Base-by-base conservation (phyloP, 2,329 filamentous ascomycete species). In the Aschersonia sp. region DNA sequence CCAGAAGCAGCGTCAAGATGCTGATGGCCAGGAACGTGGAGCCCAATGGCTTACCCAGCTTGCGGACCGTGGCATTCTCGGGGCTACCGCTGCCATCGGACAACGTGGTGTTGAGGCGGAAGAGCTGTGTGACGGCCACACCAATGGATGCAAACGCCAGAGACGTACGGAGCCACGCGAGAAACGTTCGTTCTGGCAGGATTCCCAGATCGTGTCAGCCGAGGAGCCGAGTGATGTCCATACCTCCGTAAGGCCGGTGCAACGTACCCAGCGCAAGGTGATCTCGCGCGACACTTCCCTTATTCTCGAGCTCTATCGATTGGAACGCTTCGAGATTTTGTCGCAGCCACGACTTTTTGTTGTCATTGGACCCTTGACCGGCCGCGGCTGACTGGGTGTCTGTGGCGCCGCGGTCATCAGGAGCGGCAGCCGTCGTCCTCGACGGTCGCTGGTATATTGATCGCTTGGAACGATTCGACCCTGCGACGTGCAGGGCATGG, bases 141-240 rank as follows among this genome's bases (percentile, higher is more conserved):
- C 86, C 86, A 54, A 92, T 90, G 35, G 77, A 84, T 9, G 85
- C 84, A 58, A 92, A 92, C 30, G 83, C 80, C 37, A 92, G 74
- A 2, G 83, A 88, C 3, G 86, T 92, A 46, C 86, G 77, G 42
- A 92, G 73, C 86, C 86, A 92, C 47, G 86, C 86, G 32, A 92
- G 76, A 63, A 90, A 92, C 0, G 86, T 92, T 22, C 86, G 76
- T 65, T 92, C 86, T 88, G 22, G 4, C 22, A 22, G 22, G 22
- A 22, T 22, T 22, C 22, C 22, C 22, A 22, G 4, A 37, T 37
- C 4, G 12, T 12, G 35, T 37, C 35, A 37, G 35, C 35, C 35
- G 3, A 37, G 8, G 35, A 8, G 8, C 8, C 35, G 8, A 37
- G 35, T 8, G 35, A 9, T 4, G 8, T 37, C 12, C 4, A 12